Base-by-base conservation (phyloP, 1,139 yeast genomes). In the Magnusiomyces clavatus region DNA sequence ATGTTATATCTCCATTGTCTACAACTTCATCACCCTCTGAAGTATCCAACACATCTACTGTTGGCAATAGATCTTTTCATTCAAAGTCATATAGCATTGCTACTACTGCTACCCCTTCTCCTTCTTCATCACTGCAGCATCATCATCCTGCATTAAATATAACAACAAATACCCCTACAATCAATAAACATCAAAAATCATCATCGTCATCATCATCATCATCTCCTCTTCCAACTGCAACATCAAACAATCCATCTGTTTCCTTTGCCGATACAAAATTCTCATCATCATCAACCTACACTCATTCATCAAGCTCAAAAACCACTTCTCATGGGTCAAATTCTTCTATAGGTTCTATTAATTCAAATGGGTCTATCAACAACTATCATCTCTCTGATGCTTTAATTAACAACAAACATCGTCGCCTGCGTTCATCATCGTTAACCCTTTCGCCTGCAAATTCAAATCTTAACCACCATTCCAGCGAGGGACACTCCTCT, bases 21-120 rank as follows among this genome's bases (percentile, higher is more conserved):
- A 10, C 48, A 4, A 34, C 45, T 39, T 12, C 49, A 46, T 43
- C 43, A 47, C 43, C 46, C 16, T 24, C 46, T 12, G 12, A 29
- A 6, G 46, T 24, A 10, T 17, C 34, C 3, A 5, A 4, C 4
- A n/a, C 39, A 8, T 3, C 44, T 3, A 20, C 44, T 14, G 14
- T 11, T 39, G 16, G 19, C 6, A 10, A 17, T 39, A 16, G n/a
- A 11, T 19, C 44, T 8, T 19, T 24, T 8, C n/a, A 17, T 42
- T 14, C 43, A 12, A 16, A 40, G 6, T 14, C 20, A 14, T 14
- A 40, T 40, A 19, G 20, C 24, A 14, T 12, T 40, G 43, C 20
- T 12, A n/a, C 6, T 14, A 5, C 24, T 19, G 5, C 43, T 40
- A 4, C 20, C 17, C 6, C 20, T 11, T 20, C 43, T 19, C 19